These are phyloP conservation scores for Noccaea bulbosa DNA, from an alignment of 345 rosid species.

Conservation along the genomic window DNA sequence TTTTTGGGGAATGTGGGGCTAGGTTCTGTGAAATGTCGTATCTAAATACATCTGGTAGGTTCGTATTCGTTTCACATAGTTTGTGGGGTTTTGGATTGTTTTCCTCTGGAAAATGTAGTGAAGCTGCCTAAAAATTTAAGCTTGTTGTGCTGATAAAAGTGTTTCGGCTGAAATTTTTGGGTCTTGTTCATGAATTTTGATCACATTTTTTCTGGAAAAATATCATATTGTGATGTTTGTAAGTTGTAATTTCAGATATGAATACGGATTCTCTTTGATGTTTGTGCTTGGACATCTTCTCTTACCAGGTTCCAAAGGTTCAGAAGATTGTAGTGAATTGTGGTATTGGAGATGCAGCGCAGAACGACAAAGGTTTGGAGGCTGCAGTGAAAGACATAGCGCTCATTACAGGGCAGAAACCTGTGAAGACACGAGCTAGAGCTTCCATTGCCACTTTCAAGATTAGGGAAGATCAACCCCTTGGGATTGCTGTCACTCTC, in stretches of 20 bases:
- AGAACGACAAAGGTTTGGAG: slow-evolving; percentile 88
- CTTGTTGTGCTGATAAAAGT: slow-evolving; percentile 10
- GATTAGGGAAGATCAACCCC: slow-evolving; percentile 90
- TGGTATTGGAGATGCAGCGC: slow-evolving; percentile 96
- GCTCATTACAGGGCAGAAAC: slow-evolving; percentile 83
- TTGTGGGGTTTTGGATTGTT: slow-evolving; percentile 10
- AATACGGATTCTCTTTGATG: background rate
- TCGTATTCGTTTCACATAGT: background rate
- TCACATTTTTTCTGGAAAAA: background rate
- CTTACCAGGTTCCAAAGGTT: slow-evolving; percentile 72
- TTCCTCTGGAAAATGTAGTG: slow-evolving; percentile 13
- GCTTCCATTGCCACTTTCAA: slow-evolving; percentile 84
- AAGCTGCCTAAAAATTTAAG: slow-evolving; percentile 21
- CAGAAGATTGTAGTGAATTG: slow-evolving; percentile 90
- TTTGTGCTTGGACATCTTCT: slow-evolving; percentile 14
- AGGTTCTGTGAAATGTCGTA: background rate
- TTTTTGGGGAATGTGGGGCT: slow-evolving; percentile 4
- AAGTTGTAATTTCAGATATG: background rate
- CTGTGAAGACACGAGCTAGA: slow-evolving; percentile 79
- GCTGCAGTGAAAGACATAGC: slow-evolving; percentile 86
- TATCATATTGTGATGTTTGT: background rate
- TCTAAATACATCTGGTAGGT: slow-evolving; percentile 10
- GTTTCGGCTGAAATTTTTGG: background rate
- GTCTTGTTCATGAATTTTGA: slow-evolving; percentile 11
- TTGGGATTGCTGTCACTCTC: slow-evolving; percentile 88